Conservation (phyloP, 2,329 filamentous ascomycete species). For the Cladosporium sp. region DNA sequence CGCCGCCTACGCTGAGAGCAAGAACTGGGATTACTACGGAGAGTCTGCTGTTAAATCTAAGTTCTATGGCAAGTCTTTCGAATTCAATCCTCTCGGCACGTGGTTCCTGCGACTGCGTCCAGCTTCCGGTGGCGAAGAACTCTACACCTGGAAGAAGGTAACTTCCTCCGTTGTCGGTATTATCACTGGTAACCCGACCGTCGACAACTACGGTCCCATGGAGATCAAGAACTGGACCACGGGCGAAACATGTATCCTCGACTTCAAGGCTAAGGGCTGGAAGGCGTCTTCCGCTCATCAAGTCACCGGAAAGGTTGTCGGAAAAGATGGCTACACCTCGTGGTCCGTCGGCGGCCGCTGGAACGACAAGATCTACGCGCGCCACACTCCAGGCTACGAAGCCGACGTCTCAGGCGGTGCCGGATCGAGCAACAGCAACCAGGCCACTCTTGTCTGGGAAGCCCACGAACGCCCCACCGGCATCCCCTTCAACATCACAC, state of each 20-base stretch:
- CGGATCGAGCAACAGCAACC: constrained; percentile 40
- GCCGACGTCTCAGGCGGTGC: constrained; percentile 55
- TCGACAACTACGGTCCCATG: constrained; percentile 98
- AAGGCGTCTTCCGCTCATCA: constrained; percentile 89
- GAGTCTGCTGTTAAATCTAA: constrained; percentile 94
- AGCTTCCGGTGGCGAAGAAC: constrained; percentile 64
- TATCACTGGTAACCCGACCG: constrained; percentile 89
- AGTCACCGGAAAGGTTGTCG: constrained; percentile 79
- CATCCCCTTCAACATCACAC: constrained; percentile 95
- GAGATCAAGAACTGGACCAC: constrained; percentile 97
- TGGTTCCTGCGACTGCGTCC: constrained; percentile 91
- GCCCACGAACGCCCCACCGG: constrained; percentile 73
- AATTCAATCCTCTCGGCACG: constrained; percentile 91
- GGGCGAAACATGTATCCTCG: constrained; percentile 79
- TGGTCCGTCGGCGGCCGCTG: constrained; percentile 91
- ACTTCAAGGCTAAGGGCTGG: constrained; percentile 96
- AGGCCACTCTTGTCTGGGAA: constrained; percentile 91
- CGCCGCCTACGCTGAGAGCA: constrained; percentile 85
- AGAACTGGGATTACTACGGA: constrained; percentile 94
- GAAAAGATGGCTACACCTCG: constrained; percentile 71
- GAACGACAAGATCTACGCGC: constrained; percentile 96
- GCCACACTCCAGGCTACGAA: constrained; percentile 86
- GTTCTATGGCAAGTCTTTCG: constrained; percentile 96
- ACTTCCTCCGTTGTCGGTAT: constrained; percentile 97
- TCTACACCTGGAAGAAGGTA: constrained; percentile 99